A percentile compares a stretch with the other conserved stretches of the same genome.
phyloP scores from a whole-genome alignment of 805 yeast genomes.

The Lipomyces orientalis region DNA sequence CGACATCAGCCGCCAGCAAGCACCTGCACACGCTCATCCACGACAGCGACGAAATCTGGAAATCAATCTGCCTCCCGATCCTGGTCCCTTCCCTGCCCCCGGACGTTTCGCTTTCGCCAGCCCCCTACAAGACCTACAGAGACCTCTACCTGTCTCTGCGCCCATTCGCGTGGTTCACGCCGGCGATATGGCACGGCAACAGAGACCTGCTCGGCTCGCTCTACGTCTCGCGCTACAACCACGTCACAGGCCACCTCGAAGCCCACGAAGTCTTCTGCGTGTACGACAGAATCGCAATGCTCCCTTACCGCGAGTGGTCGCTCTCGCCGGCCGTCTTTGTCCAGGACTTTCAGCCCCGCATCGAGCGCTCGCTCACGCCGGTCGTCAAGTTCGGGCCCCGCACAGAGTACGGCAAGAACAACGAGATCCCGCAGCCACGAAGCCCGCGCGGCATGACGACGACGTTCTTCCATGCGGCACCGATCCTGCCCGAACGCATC shows the following conservation, averaged over 20 bases:
- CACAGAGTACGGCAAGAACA: slow-evolving; percentile 28
- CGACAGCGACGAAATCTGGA: slow-evolving; percentile 37
- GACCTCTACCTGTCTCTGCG: slow-evolving; percentile 32
- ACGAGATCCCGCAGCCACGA: slow-evolving; percentile 24
- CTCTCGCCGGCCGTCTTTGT: slow-evolving; percentile 24
- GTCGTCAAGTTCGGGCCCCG: slow-evolving; percentile 21
- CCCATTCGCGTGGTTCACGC: slow-evolving; percentile 40
- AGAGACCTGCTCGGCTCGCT: slow-evolving; percentile 39
- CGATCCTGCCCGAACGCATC: slow-evolving; percentile 35
- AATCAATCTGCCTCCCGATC: slow-evolving; percentile 22
- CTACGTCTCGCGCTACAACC: slow-evolving; percentile 37
- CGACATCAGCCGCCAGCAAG: slow-evolving; percentile 34
- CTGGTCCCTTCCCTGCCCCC: slow-evolving; percentile 24
- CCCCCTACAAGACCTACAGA: slow-evolving; percentile 35
- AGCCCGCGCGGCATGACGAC: slow-evolving; percentile 25
- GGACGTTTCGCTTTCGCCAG: slow-evolving; percentile 13
- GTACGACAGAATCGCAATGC: slow-evolving; percentile 12
- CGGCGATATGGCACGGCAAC: slow-evolving; percentile 43
- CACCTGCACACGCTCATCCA: slow-evolving; percentile 19
- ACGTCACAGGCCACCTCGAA: slow-evolving; percentile 34
- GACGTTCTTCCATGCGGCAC: slow-evolving; percentile 33
- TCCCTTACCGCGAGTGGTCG: slow-evolving; percentile 23
- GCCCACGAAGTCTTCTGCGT: slow-evolving; percentile 31
- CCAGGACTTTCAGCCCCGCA: slow-evolving; percentile 21
- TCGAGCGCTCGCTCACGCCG: slow-evolving; percentile 25